phyloP scores from a whole-genome alignment of 2,329 filamentous ascomycete species.

The Xylaria multiplex region DNA sequence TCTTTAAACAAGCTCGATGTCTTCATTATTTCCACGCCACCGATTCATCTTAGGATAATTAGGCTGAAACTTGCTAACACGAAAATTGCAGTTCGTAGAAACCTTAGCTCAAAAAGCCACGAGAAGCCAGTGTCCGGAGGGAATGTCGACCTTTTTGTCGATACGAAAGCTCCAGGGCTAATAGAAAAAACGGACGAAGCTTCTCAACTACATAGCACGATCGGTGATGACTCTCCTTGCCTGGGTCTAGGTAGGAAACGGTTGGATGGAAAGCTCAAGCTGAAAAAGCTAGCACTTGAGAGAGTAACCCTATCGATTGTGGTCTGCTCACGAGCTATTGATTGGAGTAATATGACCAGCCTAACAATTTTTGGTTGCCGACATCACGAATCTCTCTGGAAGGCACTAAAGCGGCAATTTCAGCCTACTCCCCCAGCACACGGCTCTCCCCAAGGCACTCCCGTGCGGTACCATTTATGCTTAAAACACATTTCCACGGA shows the following conservation, averaged over 20 bases:
- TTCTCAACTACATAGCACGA: neutral
- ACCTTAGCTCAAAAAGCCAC: constrained; percentile 34
- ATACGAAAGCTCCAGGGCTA: neutral
- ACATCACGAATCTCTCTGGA: constrained; percentile 80
- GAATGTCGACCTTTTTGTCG: constrained; percentile 16
- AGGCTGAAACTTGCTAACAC: constrained; percentile 15
- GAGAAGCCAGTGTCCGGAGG: constrained; percentile 28
- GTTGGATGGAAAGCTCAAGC: constrained; percentile 67
- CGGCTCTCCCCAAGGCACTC: constrained; percentile 48
- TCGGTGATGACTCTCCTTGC: neutral
- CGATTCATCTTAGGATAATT: neutral
- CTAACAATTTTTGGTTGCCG: constrained; percentile 79
- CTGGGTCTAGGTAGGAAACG: constrained; percentile 48
- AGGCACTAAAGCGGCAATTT: constrained; percentile 72
- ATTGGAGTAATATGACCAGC: constrained; percentile 77
- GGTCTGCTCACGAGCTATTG: constrained; percentile 75
- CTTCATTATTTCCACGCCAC: neutral
- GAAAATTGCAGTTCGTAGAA: constrained; percentile 31
- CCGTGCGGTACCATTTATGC: constrained; percentile 68
- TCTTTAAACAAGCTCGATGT: neutral
- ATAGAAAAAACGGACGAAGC: neutral
- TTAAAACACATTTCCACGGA: constrained; percentile 82
- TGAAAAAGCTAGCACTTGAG: constrained; percentile 81
- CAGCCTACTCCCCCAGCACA: constrained; percentile 54
- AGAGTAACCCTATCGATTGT: constrained; percentile 77